Conservation (phyloP, 2,329 filamentous ascomycete species). For the Lachnellula suecica region DNA sequence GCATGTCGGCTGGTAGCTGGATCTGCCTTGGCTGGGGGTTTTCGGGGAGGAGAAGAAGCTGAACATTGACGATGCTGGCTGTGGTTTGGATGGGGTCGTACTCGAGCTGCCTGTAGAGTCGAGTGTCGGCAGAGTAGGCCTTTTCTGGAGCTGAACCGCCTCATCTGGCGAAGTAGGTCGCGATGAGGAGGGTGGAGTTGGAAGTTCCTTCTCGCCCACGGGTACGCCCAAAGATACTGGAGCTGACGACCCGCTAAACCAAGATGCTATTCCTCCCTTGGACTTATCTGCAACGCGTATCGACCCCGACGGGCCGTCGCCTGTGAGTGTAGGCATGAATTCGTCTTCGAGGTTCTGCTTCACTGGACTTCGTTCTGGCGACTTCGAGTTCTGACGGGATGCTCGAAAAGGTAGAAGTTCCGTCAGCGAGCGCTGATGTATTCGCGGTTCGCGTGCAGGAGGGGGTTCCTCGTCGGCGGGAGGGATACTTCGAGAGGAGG, state of each 20-base stretch:
- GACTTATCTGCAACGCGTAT: constrained; percentile 26
- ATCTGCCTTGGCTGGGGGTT: constrained; percentile 18
- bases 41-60: constrained; percentile 29
- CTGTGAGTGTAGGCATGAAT: constrained; percentile 30
- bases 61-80: constrained; percentile 18
- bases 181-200: constrained; percentile 5
- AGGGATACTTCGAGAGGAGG: constrained; percentile 12
- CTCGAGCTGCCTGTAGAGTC: constrained; percentile 8
- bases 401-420: constrained; percentile 23
- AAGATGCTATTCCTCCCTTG: constrained; percentile 26
- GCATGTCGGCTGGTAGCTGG: constrained; percentile 22
- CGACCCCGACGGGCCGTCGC: constrained; percentile 25
- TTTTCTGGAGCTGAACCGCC: constrained; percentile 19
- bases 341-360: constrained; percentile 18
- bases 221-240: constrained; percentile 24
- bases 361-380: constrained; percentile 13
- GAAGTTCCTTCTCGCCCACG: constrained; percentile 13
- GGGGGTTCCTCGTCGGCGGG: constrained; percentile 15
- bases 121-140: constrained; percentile 13
- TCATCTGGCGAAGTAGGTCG: constrained; percentile 17
- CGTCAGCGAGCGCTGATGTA: constrained; percentile 25
- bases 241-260: constrained; percentile 30
- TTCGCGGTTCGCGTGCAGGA: constrained; percentile 15
- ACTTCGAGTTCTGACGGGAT: constrained; percentile 15
- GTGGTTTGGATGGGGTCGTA: constrained; percentile 9